Conservation (phyloP, 495 filamentous ascomycete genomes). For the Lasiosphaeria miniovina region DNA sequence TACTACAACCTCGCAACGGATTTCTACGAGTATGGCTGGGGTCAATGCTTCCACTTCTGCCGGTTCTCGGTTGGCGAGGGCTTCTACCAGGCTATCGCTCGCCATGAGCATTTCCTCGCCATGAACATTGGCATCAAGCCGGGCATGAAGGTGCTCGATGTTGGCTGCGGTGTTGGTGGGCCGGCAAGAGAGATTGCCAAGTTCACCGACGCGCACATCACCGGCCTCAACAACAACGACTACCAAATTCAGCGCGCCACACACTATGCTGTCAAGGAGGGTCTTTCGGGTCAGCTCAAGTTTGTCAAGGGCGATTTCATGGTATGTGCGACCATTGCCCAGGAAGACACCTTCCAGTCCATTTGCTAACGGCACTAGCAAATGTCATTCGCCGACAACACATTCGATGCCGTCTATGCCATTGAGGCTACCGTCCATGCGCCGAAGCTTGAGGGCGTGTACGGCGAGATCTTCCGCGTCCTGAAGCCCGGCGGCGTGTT, state of each 20-base stretch:
- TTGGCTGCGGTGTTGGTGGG: conserved; percentile 95
- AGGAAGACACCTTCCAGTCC: not conserved
- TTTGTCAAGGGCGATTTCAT: conserved; percentile 98
- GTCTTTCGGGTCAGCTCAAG: conserved; percentile 73
- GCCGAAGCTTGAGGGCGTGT: conserved; percentile 90
- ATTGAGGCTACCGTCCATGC: conserved; percentile 98
- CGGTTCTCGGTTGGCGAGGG: conserved; percentile 85
- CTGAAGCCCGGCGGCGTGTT: conserved; percentile 95
- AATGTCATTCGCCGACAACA: conserved; percentile 92
- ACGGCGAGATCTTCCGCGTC: conserved; percentile 90
- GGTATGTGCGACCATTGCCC: conserved; percentile 45
- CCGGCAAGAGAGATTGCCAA: conserved; percentile 97
- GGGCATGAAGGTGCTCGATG: conserved; percentile 88
- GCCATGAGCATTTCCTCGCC: conserved; percentile 97
- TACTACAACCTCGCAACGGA: conserved; percentile 99
- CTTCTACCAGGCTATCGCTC: conserved; percentile 91
- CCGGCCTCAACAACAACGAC: conserved; percentile 98
- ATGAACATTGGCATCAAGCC: conserved; percentile 82
- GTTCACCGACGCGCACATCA: conserved; percentile 86
- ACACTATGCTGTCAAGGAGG: conserved; percentile 77
- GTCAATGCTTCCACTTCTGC: conserved; percentile 95
- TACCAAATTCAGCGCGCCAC: conserved; percentile 97
- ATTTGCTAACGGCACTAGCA: conserved; percentile 53
- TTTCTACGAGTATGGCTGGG: conserved; percentile 97
- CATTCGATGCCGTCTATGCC: conserved; percentile 94